Base-by-base conservation (phyloP, 352 stramenopile genomes). In the Globisporangium carolinianum region DNA sequence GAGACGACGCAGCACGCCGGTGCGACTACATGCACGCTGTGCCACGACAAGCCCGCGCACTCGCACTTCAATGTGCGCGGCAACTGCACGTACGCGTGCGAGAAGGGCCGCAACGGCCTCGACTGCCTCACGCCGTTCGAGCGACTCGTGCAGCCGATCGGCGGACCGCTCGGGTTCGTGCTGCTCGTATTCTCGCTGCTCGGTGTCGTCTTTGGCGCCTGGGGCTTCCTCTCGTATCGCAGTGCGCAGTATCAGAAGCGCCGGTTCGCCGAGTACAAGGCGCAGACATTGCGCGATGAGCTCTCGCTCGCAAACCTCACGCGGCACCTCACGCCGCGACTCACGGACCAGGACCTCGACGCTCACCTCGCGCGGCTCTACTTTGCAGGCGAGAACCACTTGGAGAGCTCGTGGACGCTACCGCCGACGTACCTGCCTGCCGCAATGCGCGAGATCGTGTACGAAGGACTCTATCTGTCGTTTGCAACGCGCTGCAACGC, bases 81-180 rank as follows among this genome's bases (percentile, higher is more conserved):
- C 10, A 88, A 89, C 41, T 94, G 85, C 57, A 85, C 76, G 9
- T 94, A 94, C 55, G 81, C 78, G 1, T 94, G 85, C 47, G 79
- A 79, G 38, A 92, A 91, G 58, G 85, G 85, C 0, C 79, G 81
- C 6, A 91, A 76, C 39, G 85, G 82, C 5, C 64, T 91, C 0
- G 77, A 91, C 57, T 94, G 85, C 54, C 66, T 93, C 45, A 94
- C 85, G 1, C 85, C 85, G 1, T 94, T 94, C 53, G 85, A 94
- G 60, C 73, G 78, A 1, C 75, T 94, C 32, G 68, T 91, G 35
- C 83, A 91, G 55, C 83, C 83, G 32, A 89, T 94, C 48, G 85
- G 83, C 48, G 85, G 85, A 4, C 73, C 77, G 5, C 49, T 94
- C 5, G 80, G 80, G 24, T 94, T 94, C 61, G 71, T 86, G 11